Conservation (phyloP, 139 green algal genomes). For the Closterium sp. region DNA sequence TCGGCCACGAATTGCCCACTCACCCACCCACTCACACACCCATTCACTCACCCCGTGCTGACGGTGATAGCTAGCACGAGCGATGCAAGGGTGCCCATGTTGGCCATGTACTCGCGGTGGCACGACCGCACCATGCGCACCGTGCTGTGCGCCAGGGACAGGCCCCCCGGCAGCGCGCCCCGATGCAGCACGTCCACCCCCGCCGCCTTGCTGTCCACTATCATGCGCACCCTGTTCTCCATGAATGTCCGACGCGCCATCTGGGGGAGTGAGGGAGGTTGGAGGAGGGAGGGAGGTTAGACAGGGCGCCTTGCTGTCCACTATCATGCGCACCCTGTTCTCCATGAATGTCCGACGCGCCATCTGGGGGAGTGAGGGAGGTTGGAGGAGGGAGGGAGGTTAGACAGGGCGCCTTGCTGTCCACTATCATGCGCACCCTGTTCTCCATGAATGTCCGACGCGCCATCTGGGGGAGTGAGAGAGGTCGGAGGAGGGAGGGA, state of each 20-base stretch:
- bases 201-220: neutral
- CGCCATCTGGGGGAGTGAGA: neutral
- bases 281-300: too few species aligned
- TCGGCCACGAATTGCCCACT: too few species aligned
- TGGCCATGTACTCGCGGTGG: constrained; percentile 56
- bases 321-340: constrained; percentile 52
- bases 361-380: neutral
- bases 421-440: neutral
- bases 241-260: constrained; percentile 6
- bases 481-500: too few species aligned
- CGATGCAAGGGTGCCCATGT: constrained; percentile 53
- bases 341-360: constrained; percentile 43
- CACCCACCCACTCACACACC: neutral
- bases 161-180: neutral
- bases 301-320: constrained; percentile 25
- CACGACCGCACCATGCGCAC: constrained; percentile 42
- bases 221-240: constrained; percentile 23
- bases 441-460: neutral
- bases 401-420: neutral
- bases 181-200: constrained; percentile 1
- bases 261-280: neutral
- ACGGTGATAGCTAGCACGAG: constrained; percentile 54
- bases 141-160: constrained; percentile 34
- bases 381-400: neutral
- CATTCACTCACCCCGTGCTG: constrained; percentile 20